A percentile compares a stretch with the other conserved stretches of the same genome.
Evolutionary conservation across 108 stramenopile genomes (phyloP).

Genomic region (Pinguiococcus pyrenoidosus): DNA sequence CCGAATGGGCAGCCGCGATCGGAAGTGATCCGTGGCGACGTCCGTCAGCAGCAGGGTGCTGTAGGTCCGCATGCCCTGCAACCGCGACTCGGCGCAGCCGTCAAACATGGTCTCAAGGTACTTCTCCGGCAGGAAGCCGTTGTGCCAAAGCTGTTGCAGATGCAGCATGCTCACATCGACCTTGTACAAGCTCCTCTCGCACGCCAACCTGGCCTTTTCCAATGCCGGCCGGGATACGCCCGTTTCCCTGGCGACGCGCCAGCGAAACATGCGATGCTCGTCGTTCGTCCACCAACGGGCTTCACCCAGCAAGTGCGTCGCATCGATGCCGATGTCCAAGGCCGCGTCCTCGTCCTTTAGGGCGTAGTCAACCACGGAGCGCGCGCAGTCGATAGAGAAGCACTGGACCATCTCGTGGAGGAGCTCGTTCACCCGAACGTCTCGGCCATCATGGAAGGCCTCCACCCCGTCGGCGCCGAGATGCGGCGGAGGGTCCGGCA

Average conservation of each 20-base stretch:
- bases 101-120: neutral
- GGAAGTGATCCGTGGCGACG: too few species aligned
- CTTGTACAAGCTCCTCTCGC: conserved; percentile 16
- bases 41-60: neutral
- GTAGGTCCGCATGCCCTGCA: too few species aligned
- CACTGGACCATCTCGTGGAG: too few species aligned
- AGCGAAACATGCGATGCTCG: conserved; percentile 20
- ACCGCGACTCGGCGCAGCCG: neutral
- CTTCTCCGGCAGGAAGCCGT: conserved; percentile 13
- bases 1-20: too few species aligned
- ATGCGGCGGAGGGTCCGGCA: too few species aligned
- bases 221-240: conserved; percentile 19
- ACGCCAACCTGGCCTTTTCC: conserved; percentile 4
- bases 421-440: too few species aligned
- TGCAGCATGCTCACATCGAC: conserved; percentile 26
- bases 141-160: conserved; percentile 23
- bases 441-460: too few species aligned
- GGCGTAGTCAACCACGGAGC: conserved; percentile 31
- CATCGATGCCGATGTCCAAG: neutral
- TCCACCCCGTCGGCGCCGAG: too few species aligned
- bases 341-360: conserved; percentile 8
- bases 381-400: too few species aligned
- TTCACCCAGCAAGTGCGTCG: neutral
- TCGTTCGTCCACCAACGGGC: conserved; percentile 26
- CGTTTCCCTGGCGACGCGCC: conserved; percentile 29